Base-by-base conservation (phyloP, 1,284 basidiomycete genomes). In the Papiliotrema nemorosa region DNA sequence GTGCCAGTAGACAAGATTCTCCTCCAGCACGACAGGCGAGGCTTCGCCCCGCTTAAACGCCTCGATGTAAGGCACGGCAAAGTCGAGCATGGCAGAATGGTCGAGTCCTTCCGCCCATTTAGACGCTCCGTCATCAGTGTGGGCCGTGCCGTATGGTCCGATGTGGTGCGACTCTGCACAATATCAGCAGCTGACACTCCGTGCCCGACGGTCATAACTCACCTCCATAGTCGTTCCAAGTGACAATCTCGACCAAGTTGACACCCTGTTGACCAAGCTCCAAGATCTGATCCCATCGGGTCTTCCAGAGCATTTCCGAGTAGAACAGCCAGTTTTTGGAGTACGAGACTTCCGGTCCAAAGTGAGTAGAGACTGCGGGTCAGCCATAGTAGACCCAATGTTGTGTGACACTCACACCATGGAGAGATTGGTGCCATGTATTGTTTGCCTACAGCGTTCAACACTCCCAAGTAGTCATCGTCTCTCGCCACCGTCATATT, bases 291-390 rank as follows among this genome's bases (percentile, higher is more conserved):
- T 73, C 61, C 74, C 74, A 76, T 37, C 74, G 58, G 45, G 66
- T 59, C 50, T 69, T 63, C 72, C 72, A 74, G 2, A 75, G 63
- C 5, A 57, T 57, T 50, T 76, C 74, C 16, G 64, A 62, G 54
- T 70, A 66, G 64, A 74, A 76, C 24, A 74, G 36, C 62, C 62
- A 74, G 62, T 76, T 76, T 55, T 76, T 76, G 35, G 59, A 45
- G 55, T 70, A 76, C 4, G 69, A 49, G 3, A 70, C 67, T 34
- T 73, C 67, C 21, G 57, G 50, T 26, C 67, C 68, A 46, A 72
- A 74, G 57, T 76, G 74, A 7, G 74, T 73, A 43, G 60, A 69
- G 68, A 74, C 66, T 68, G 39, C n/a, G 9, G 10, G 25, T 39
- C 21, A 38, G 25, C 10, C 10, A 21, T 6, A 16, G 7, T 18